Conservation (phyloP, 352 stramenopile genomes). For the Phytophthora meadii region DNA sequence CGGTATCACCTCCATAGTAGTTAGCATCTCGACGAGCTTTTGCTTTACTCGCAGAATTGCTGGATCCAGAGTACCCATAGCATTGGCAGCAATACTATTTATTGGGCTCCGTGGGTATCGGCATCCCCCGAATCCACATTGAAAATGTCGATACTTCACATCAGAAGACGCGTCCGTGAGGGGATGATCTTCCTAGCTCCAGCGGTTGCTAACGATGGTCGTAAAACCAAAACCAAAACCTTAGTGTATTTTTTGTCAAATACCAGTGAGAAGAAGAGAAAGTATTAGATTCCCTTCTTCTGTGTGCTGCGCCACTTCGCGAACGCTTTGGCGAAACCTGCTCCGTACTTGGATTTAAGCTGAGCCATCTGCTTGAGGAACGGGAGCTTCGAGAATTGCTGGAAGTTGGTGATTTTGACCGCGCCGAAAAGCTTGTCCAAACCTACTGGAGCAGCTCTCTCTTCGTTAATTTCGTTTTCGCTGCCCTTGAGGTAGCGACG, state of each 20-base stretch:
- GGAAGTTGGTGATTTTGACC: background rate
- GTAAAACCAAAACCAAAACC: too few relatives aligned
- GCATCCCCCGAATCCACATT: conserved; percentile 65
- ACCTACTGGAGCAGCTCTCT: background rate
- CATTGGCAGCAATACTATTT: conserved; percentile 62
- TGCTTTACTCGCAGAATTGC: conserved; percentile 50
- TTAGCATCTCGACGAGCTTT: conserved; percentile 46
- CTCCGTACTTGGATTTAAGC: background rate
- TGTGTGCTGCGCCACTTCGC: too few relatives aligned
- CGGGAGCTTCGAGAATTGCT: background rate
- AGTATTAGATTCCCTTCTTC: too few relatives aligned
- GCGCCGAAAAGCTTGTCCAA: background rate
- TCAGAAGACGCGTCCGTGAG: conserved; percentile 43
- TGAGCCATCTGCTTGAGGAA: background rate
- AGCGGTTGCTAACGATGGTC: conserved; percentile 31
- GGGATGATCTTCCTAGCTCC: conserved; percentile 57
- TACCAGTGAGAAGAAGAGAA: too few relatives aligned
- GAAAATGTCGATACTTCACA: conserved; percentile 63
- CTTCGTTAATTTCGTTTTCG: background rate
- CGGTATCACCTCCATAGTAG: conserved; percentile 46
- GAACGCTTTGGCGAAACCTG: too few relatives aligned
- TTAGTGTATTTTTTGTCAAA: too few relatives aligned
- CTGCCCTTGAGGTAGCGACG: background rate
- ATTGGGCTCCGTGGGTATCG: conserved; percentile 47
- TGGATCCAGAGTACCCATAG: conserved; percentile 56